Evolutionary conservation across 2,329 filamentous ascomycete species (phyloP).

Genomic region (Stromatinia cepivora): DNA sequence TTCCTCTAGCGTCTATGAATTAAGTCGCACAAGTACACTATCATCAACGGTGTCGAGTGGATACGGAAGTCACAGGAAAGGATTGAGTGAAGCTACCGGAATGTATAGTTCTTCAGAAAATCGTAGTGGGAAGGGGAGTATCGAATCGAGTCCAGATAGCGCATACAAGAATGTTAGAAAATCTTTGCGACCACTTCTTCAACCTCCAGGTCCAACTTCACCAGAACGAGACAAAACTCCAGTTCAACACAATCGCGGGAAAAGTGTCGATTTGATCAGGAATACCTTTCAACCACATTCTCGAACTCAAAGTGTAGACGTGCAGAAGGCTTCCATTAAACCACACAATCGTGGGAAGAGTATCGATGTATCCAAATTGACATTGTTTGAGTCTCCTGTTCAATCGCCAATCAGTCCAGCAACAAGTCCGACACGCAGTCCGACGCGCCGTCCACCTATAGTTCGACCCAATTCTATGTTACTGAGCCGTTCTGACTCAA

Average conservation of each 20-base stretch:
- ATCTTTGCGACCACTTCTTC: constrained; percentile 73
- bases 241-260: constrained; percentile 41
- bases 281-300: constrained; percentile 47
- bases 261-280: constrained; percentile 63
- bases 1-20: constrained; percentile 50
- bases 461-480: constrained; percentile 61
- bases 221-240: constrained; percentile 41
- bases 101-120: constrained; percentile 53
- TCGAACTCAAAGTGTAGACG: constrained; percentile 60
- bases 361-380: constrained; percentile 25
- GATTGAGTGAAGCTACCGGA: constrained; percentile 69
- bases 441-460: constrained; percentile 25
- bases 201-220: constrained; percentile 56
- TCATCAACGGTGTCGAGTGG: constrained; percentile 71
- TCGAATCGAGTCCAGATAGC: constrained; percentile 55
- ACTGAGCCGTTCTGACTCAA: constrained; percentile 57
- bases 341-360: constrained; percentile 38
- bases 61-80: constrained; percentile 66
- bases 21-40: constrained; percentile 66
- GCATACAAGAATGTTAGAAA: constrained; percentile 73
- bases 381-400: constrained; percentile 21
- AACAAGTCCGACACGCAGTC: constrained; percentile 20
- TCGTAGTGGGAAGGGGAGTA: constrained; percentile 44
- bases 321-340: constrained; percentile 52
- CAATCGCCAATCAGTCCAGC: not conserved